Evolutionary conservation across 140 eudicot species (phyloP), one percentile per base, ranked within the genome.

Genomic region (Anethum foeniculum): DNA sequence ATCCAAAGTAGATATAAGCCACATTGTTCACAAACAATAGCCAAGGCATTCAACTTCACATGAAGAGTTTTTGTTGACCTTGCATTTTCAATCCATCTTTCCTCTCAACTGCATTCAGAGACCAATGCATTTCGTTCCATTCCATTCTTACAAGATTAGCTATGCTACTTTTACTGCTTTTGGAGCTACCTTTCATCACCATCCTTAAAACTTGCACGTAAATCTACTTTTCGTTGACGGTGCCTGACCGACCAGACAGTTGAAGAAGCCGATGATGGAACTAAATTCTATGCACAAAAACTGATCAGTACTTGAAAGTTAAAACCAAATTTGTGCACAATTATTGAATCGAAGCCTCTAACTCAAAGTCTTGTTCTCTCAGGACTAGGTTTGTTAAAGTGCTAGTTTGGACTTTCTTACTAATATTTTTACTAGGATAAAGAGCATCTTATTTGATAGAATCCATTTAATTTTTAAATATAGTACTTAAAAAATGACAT

Each of bases 171-270:
- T 6, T 44, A 68, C 23, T 64, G 12, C 43, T 46, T 2, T 28
- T 13, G 54, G 25, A 78, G 5, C 43, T 71, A 13, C 5, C 81
- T 7, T 8, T 6, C 11, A 39, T 30, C 49, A 71, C 46, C 38
- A 80, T 43, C 80, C 44, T 38, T 80, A 21, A 80, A 77, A 82
- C 75, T 46, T 0, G 91, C 85, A 71, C 41, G 74, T 0, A 89
- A 89, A 32, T 68, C 34, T 94, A 93, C 62, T 89, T 90, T 23
- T 54, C 89, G 75, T 79, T 89, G 86, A 93, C 96, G 3, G 86
- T 81, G 78, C 96, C 96, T 8, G 96, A 88, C 82, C 94, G 94
- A 88, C 82, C 96, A 93, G 52, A 93, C 94, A 15, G 54, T 88
- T 8, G 97, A 93, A 80, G 94, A 93, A 77, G 96, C 96, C 0